Evolutionary conservation across 106 monocot genomes (phyloP).

Genomic region (Posidonia australis): DNA sequence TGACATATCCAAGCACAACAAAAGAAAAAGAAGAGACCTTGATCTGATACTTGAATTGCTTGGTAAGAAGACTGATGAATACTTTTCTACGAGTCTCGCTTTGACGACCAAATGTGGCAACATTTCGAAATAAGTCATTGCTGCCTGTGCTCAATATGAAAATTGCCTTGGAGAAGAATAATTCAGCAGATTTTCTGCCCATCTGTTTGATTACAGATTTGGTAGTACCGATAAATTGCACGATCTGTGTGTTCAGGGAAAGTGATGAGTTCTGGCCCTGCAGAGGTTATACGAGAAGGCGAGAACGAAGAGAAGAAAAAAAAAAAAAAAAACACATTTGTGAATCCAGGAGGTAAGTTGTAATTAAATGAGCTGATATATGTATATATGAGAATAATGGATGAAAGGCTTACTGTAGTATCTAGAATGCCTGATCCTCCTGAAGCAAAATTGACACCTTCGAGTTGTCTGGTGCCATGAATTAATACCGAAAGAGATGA

Average conservation of each 20-base stretch:
- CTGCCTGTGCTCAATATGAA: slow-evolving; percentile 1
- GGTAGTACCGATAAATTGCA: not conserved
- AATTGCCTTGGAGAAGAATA: not conserved
- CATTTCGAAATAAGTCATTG: not conserved
- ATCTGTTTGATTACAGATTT: not conserved
- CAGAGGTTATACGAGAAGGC: not conserved
- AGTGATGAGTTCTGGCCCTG: not conserved
- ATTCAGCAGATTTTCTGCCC: not conserved
- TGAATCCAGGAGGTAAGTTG: too few species aligned
- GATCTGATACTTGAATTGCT: not conserved
- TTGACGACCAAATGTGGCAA: not conserved
- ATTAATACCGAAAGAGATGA: slow-evolving; percentile 10
- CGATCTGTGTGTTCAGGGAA: not conserved
- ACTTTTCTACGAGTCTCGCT: not conserved
- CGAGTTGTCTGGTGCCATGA: slow-evolving; percentile 1
- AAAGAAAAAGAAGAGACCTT: not conserved
- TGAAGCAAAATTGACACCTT: slow-evolving; percentile 46
- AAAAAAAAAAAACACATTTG: too few species aligned
- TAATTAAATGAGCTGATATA: not conserved
- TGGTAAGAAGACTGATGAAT: not conserved
- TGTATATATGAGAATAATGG: not conserved
- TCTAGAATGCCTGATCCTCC: slow-evolving; percentile 42
- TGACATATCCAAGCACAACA: too few species aligned
- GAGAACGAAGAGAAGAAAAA: too few species aligned
- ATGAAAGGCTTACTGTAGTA: slow-evolving; percentile 17